A percentile compares a stretch with the other conserved stretches of the same genome.
These are phyloP conservation scores for Pythium rishiriense DNA, from an alignment of 352 stramenopile genomes.

Conservation along the genomic window DNA sequence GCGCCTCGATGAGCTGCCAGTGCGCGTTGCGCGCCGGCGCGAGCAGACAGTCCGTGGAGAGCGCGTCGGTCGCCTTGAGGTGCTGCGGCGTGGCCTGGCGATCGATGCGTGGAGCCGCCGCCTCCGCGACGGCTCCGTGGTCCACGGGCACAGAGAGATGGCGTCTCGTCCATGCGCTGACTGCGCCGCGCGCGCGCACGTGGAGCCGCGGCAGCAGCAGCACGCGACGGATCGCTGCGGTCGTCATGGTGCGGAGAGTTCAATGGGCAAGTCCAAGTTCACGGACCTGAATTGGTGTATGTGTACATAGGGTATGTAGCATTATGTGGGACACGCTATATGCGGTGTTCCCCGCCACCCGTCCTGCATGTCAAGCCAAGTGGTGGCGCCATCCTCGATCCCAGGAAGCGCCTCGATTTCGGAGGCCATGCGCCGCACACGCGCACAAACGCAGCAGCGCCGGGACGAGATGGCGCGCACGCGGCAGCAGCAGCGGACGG, in stretches of 20 bases:
- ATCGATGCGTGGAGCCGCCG: neutral
- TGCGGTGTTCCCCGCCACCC: neutral
- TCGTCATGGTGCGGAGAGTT: neutral
- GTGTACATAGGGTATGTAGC: no score
- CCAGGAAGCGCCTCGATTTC: neutral
- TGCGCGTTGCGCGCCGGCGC: slow-evolving; percentile 24
- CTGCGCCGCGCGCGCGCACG: neutral
- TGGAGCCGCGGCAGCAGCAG: neutral
- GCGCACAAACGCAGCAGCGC: slow-evolving; percentile 22
- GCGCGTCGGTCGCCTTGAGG: neutral
- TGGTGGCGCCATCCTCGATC: slow-evolving; percentile 18
- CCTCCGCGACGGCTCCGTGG: neutral
- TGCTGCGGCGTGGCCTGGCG: slow-evolving; percentile 17
- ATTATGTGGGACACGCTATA: slow-evolving; percentile 5
- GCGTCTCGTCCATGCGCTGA: neutral
- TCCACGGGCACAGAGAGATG: neutral
- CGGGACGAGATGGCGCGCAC: slow-evolving; percentile 20
- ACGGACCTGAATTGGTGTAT: neutral
- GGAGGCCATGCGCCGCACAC: slow-evolving; percentile 21
- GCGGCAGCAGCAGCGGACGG: slow-evolving; percentile 9
- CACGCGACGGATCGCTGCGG: neutral
- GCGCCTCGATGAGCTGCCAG: slow-evolving; percentile 30
- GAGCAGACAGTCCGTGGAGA: slow-evolving; percentile 26
- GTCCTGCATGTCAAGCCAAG: neutral
- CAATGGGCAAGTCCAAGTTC: neutral